Conservation (phyloP, 1,284 basidiomycete genomes). For the Cerioporus squamosus region DNA sequence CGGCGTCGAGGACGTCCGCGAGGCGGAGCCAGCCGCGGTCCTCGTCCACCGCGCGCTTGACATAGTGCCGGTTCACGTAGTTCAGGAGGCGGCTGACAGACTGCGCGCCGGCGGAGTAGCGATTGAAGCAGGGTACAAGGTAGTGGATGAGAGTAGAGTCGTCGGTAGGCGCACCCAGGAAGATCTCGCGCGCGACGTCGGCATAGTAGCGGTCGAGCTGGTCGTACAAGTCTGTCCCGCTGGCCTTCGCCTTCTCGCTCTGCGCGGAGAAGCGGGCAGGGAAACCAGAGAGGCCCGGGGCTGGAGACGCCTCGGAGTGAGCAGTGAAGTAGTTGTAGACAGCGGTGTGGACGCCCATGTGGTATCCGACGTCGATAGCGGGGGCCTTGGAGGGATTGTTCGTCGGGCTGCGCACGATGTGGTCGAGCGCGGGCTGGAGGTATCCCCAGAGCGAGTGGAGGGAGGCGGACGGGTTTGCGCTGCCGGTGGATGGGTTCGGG, state of each 20-base stretch:
- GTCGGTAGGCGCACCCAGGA: conserved; percentile 66
- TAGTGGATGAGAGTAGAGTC: conserved; percentile 69
- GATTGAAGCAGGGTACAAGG: conserved; percentile 69
- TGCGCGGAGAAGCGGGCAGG: conserved; percentile 21
- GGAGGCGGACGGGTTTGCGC: conserved; percentile 74
- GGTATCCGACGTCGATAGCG: conserved; percentile 69
- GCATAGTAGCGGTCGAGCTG: conserved; percentile 70
- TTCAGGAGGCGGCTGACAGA: conserved; percentile 72
- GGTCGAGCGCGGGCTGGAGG: conserved; percentile 71
- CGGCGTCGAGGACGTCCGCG: conserved; percentile 65
- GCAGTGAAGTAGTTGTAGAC: conserved; percentile 80
- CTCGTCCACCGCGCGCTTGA: conserved; percentile 75
- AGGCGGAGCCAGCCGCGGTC: conserved; percentile 77
- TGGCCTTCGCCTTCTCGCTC: conserved; percentile 36
- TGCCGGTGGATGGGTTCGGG: conserved; percentile 50
- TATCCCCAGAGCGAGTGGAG: conserved; percentile 74
- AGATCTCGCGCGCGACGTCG: conserved; percentile 60
- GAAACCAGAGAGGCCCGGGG: conserved; percentile 32
- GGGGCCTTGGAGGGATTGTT: conserved; percentile 63
- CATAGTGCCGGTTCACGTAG: conserved; percentile 80
- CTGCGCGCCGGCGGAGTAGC: conserved; percentile 66
- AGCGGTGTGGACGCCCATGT: conserved; percentile 77
- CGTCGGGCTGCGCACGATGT: conserved; percentile 71
- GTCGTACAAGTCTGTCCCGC: conserved; percentile 71
- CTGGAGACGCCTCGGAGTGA: conserved; percentile 49